Evolutionary conservation across 495 filamentous ascomycete genomes (phyloP).

Genomic region (Mycothermus thermophilus): DNA sequence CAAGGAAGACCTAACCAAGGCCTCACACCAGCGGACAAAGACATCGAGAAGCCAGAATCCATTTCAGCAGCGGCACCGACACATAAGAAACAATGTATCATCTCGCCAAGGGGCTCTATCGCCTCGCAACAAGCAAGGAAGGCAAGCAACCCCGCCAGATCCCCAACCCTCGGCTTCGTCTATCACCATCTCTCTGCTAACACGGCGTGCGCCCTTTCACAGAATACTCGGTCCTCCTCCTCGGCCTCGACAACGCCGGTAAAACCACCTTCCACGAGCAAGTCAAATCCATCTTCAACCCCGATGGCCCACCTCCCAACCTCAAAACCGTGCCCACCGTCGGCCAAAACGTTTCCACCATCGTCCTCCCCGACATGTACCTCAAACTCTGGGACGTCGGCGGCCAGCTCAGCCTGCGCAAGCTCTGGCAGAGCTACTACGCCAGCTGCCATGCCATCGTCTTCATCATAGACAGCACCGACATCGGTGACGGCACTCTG

Average conservation of each 20-base stretch:
- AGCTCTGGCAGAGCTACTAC: slow-evolving; percentile 95
- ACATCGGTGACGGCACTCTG: slow-evolving; percentile 68
- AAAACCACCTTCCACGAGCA: slow-evolving; percentile 97
- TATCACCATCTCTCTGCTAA: background rate
- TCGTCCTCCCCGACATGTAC: slow-evolving; percentile 80
- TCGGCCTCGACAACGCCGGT: slow-evolving; percentile 94
- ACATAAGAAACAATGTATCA: slow-evolving; percentile 98
- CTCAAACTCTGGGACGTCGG: slow-evolving; percentile 98
- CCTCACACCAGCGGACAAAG: no score
- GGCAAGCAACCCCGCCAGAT: slow-evolving; percentile 41
- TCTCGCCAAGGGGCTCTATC: slow-evolving; percentile 85
- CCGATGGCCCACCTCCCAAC: slow-evolving; percentile 44
- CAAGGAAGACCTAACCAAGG: no score
- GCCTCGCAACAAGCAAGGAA: slow-evolving; percentile 90
- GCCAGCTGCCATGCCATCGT: slow-evolving; percentile 87
- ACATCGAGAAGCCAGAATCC: no score
- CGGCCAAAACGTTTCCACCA: slow-evolving; percentile 88
- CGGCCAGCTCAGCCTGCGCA: slow-evolving; percentile 75
- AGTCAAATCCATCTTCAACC: slow-evolving; percentile 74
- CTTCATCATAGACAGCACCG: slow-evolving; percentile 88
- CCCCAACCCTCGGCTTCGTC: background rate
- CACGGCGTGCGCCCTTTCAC: slow-evolving; percentile 1
- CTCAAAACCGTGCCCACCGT: slow-evolving; percentile 85
- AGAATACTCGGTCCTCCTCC: slow-evolving; percentile 96
- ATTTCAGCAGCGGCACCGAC: no score